Base-by-base conservation (phyloP, 2,329 filamentous ascomycete genomes). In the Aureobasidium namibiae region DNA sequence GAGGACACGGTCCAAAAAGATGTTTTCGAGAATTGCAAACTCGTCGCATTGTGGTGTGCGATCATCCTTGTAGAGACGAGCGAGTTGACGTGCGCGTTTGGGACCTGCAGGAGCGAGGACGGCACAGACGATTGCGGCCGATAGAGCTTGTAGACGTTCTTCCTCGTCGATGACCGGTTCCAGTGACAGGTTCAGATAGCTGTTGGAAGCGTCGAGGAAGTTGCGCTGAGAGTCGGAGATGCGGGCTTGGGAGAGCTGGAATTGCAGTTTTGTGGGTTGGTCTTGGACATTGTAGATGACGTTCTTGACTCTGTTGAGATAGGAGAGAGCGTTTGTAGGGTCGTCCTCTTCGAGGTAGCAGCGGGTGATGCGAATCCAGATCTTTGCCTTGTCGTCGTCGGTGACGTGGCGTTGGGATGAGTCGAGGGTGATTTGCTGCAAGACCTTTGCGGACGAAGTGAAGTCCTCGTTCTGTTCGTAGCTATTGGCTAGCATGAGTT, bases 291-390 rank as follows among this genome's bases (percentile, higher is more conserved):
- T 86, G 76, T 89, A 85, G 71, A 96, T 90, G 65, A 96, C 81
- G 69, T 94, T 92, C 76, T 96, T 97, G 73, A 95, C 88, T 73
- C 92, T 92, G 80, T 96, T 96, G 67, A 99, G 81, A 71, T 92
- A 95, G 41, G 82, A 83, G 71, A 95, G 90, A 42, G 94, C 94
- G 36, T 83, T 81, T 1, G 87, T 90, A 9, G 90, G 88, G 75
- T 97, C 92, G 71, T 96, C 92, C 49, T 92, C 90, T 76, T 99
- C 92, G 63, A 99, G 83, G 71, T 94, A 95, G 77, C 95, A 88
- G 63, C 94, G 85, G 70, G 95, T 91, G 69, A 99, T 96, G 61
- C 92, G 89, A 66, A 97, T 88, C 90, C 92, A 97, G 58, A 94
- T 83, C 58, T 81, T 80, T 9, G 90, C 90, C 74, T 91, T 92